These are phyloP conservation scores for Lenzites betulinus DNA, from an alignment of 768 basidiomycete species.

Conservation along the genomic window DNA sequence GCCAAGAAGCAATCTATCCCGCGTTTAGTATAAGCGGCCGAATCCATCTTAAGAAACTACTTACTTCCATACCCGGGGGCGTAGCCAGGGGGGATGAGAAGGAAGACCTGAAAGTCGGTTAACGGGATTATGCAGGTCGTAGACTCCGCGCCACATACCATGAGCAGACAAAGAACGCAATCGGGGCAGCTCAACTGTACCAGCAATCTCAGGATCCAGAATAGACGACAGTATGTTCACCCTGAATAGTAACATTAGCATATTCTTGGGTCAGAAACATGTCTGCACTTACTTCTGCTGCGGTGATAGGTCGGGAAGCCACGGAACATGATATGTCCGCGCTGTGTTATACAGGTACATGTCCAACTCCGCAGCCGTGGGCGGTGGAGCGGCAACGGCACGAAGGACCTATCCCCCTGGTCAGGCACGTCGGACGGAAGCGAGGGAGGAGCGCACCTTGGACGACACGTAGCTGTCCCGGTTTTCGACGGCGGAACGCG, in stretches of 20 bases:
- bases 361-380: slow-evolving; percentile 60
- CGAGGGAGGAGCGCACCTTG: slow-evolving; percentile 37
- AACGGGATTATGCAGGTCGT: not conserved
- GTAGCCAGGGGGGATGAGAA: slow-evolving; percentile 72
- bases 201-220: slow-evolving; percentile 50
- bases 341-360: slow-evolving; percentile 57
- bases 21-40: slow-evolving; percentile 35
- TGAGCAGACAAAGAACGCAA: slow-evolving; percentile 59
- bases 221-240: slow-evolving; percentile 60
- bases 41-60: slow-evolving; percentile 25
- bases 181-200: slow-evolving; percentile 55
- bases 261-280: not conserved
- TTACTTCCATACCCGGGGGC: slow-evolving; percentile 79
- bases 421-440: slow-evolving; percentile 2
- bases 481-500: slow-evolving; percentile 52
- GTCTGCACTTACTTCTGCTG: slow-evolving; percentile 56
- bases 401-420: slow-evolving; percentile 45
- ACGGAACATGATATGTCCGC: slow-evolving; percentile 52
- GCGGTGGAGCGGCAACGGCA: slow-evolving; percentile 52
- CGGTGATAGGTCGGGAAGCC: slow-evolving; percentile 62
- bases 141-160: slow-evolving; percentile 46
- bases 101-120: slow-evolving; percentile 56
- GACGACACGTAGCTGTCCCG: slow-evolving; percentile 56
- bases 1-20: slow-evolving; percentile 52
- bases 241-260: slow-evolving; percentile 35